Evolutionary conservation across 108 stramenopile genomes (phyloP).

Genomic region (Fragilariopsis cylindrus): DNA sequence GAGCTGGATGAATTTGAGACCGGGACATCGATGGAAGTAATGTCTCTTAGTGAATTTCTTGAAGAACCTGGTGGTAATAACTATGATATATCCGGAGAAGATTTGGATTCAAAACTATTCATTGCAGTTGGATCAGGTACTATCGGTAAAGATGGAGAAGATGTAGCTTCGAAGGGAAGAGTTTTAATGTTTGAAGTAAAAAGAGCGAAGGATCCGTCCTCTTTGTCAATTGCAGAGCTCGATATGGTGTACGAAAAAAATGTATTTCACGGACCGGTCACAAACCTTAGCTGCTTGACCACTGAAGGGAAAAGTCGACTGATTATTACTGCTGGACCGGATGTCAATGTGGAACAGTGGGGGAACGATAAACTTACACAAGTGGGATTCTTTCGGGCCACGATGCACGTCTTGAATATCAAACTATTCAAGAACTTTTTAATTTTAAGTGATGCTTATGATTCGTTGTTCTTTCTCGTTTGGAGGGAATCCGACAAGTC

Average conservation of each 20-base stretch:
- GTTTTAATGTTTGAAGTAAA: slow-evolving; percentile 68
- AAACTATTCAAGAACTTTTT: slow-evolving; percentile 83
- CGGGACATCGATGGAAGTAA: slow-evolving; percentile 70
- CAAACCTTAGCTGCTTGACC: slow-evolving; percentile 69
- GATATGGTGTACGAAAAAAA: slow-evolving; percentile 75
- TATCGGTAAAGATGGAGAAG: slow-evolving; percentile 80
- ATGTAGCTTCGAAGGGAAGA: slow-evolving; percentile 75
- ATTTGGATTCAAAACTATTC: slow-evolving; percentile 55
- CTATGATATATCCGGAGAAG: slow-evolving; percentile 43
- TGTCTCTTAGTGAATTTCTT: slow-evolving; percentile 64
- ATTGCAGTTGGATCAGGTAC: slow-evolving; percentile 75
- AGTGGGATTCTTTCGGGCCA: slow-evolving; percentile 89
- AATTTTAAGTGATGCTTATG: slow-evolving; percentile 82
- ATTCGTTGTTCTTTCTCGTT: slow-evolving; percentile 85
- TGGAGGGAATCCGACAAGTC: slow-evolving; percentile 90
- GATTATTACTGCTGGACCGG: slow-evolving; percentile 83
- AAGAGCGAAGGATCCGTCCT: slow-evolving; percentile 19
- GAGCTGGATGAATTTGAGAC: slow-evolving; percentile 77
- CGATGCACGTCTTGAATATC: slow-evolving; percentile 83
- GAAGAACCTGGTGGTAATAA: slow-evolving; percentile 38
- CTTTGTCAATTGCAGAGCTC: slow-evolving; percentile 44
- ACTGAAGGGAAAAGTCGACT: slow-evolving; percentile 69
- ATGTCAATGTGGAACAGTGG: slow-evolving; percentile 91
- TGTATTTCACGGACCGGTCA: slow-evolving; percentile 81
- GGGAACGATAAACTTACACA: slow-evolving; percentile 77